Conservation (phyloP, 176 grass and related monocot species). For the Carex littledalei region DNA sequence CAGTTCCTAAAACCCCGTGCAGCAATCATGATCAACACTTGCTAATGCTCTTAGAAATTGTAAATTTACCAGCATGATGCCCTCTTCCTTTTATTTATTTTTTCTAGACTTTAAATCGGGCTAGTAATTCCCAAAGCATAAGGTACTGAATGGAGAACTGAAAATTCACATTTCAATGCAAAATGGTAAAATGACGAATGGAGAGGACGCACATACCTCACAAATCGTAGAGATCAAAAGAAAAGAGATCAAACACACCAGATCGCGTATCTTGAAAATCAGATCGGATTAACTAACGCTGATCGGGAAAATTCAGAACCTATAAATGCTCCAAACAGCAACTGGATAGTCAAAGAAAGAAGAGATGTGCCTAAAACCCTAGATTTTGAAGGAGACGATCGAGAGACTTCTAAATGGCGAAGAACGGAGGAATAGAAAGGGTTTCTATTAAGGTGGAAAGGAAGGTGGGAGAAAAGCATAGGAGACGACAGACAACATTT, state of each 20-base stretch:
- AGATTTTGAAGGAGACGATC: not conserved
- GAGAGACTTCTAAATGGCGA: not conserved
- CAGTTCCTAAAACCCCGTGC: not conserved
- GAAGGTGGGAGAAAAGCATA: not conserved
- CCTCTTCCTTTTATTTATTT: not conserved
- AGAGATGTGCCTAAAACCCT: not conserved
- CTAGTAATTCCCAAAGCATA: not conserved
- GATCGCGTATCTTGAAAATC: not conserved
- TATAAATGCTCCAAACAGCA: not conserved
- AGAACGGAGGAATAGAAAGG: not conserved
- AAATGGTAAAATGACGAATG: not conserved
- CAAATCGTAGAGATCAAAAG: not conserved
- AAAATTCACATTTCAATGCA: not conserved
- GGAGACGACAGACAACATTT: not conserved
- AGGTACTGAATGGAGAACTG: not conserved
- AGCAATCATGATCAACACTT: not conserved
- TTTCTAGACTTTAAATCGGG: not conserved
- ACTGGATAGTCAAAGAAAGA: not conserved
- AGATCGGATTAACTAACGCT: constrained; percentile 4
- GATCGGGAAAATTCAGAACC: not conserved
- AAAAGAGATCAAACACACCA: not conserved
- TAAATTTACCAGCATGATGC: not conserved
- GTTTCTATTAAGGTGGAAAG: constrained; percentile 10
- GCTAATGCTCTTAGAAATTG: not conserved
- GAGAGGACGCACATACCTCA: not conserved